A percentile compares a stretch with the other conserved stretches of the same genome.
These are phyloP conservation scores for Yamadazyma philogaea DNA, from an alignment of 805 yeast genomes.

Conservation along the genomic window DNA sequence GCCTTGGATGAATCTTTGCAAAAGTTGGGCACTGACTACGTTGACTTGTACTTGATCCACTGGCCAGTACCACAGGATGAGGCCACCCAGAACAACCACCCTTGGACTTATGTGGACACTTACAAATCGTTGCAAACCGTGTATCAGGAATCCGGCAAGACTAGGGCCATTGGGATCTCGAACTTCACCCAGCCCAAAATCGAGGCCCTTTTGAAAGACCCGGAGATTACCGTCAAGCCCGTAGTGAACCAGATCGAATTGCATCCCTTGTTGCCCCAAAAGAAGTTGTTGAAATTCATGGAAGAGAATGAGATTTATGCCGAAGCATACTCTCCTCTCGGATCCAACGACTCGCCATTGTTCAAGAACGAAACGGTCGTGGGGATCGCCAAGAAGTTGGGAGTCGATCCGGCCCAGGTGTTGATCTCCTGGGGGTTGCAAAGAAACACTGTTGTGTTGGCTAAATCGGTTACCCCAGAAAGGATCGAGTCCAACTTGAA, in stretches of 20 bases:
- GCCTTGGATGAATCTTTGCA: constrained; percentile 59
- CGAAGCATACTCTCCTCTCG: constrained; percentile 80
- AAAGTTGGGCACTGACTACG: constrained; percentile 68
- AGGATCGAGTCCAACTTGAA: constrained; percentile 34
- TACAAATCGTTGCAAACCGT: constrained; percentile 56
- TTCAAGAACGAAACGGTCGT: constrained; percentile 42
- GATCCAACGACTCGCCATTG: constrained; percentile 55
- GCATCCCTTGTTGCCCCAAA: constrained; percentile 43
- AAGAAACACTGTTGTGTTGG: constrained; percentile 52
- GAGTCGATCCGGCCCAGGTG: constrained; percentile 47
- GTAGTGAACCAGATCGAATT: constrained; percentile 73
- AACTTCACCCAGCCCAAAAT: constrained; percentile 53
- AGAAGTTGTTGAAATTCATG: constrained; percentile 59
- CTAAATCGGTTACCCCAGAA: constrained; percentile 31
- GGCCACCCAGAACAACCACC: constrained; percentile 34
- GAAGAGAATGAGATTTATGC: constrained; percentile 24
- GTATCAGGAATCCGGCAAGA: constrained; percentile 49
- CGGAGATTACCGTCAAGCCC: constrained; percentile 55
- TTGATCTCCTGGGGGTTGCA: constrained; percentile 57
- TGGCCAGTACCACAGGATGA: constrained; percentile 61
- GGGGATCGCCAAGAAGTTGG: constrained; percentile 43
- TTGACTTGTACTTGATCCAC: constrained; percentile 76
- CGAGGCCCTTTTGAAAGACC: constrained; percentile 45
- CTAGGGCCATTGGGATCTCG: constrained; percentile 73
- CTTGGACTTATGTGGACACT: constrained; percentile 49